Evolutionary conservation across 371 early-diverging fungal genomes (phyloP).

Genomic region (Apophysomyces elegans): DNA sequence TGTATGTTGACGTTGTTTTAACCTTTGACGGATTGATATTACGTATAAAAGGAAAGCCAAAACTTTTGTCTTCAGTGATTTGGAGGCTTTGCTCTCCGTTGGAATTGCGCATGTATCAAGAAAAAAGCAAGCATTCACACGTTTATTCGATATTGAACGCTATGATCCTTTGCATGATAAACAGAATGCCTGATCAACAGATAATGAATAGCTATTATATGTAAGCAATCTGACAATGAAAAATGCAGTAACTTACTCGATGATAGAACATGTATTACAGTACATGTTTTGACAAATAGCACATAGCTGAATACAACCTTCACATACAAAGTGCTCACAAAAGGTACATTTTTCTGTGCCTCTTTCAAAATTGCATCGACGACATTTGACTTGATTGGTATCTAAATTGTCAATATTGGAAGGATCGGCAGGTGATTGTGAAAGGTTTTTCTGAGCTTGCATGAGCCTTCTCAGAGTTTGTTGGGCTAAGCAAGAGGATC

Average conservation of each 20-base stretch:
- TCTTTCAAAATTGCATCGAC: constrained; percentile 8
- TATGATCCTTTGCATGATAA: constrained; percentile 14
- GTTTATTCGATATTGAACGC: not conserved
- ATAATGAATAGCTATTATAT: constrained; percentile 11
- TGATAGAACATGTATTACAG: constrained; percentile 16
- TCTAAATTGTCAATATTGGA: not conserved
- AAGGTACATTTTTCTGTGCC: constrained; percentile 8
- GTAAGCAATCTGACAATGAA: not conserved
- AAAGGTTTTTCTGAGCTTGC: constrained; percentile 12
- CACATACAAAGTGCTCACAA: constrained; percentile 15
- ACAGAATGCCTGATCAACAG: constrained; percentile 11
- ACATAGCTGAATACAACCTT: constrained; percentile 14
- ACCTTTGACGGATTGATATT: no score
- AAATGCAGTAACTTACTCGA: constrained; percentile 15
- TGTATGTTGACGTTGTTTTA: no score
- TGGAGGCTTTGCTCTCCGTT: no score
- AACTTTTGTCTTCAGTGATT: no score
- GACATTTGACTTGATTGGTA: not conserved
- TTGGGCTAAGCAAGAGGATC: not conserved
- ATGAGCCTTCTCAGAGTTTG: constrained; percentile 16
- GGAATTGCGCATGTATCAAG: no score
- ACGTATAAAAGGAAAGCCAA: no score
- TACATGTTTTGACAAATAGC: constrained; percentile 10
- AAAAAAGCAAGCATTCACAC: no score
- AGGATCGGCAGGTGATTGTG: not conserved